Percentiles rank a stretch among this genome's conserved stretches.
phyloP scores from a whole-genome alignment of 495 filamentous ascomycete genomes.

The Penicillium coprophilum region DNA sequence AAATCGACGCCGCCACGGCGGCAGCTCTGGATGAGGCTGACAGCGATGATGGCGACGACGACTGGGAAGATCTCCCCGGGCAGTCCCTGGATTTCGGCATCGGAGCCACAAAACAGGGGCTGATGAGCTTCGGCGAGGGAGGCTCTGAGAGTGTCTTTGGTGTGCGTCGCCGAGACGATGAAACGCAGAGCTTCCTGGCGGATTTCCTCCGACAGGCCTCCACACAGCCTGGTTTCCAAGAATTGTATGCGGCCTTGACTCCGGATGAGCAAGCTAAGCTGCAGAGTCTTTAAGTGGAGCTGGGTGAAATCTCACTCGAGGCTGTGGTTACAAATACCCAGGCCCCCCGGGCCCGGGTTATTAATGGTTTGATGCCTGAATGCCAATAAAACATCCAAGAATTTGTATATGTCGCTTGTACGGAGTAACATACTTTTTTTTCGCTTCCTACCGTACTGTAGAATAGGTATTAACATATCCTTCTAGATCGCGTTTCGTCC shows the following conservation, averaged over 20 bases:
- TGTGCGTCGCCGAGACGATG: slow-evolving; percentile 76
- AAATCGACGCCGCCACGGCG: slow-evolving; percentile 55
- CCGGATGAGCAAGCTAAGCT: slow-evolving; percentile 75
- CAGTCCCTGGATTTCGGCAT: slow-evolving; percentile 69
- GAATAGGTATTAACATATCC: neutral
- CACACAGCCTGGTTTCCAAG: slow-evolving; percentile 70
- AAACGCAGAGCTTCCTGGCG: slow-evolving; percentile 79
- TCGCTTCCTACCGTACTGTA: neutral
- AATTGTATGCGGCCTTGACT: slow-evolving; percentile 67
- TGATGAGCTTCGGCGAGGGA: slow-evolving; percentile 74
- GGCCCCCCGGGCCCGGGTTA: neutral
- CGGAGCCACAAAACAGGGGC: slow-evolving; percentile 64
- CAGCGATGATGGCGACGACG: slow-evolving; percentile 65
- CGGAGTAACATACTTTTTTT: neutral
- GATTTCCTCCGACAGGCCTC: slow-evolving; percentile 78
- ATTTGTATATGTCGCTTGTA: neutral
- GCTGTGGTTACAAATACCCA: neutral
- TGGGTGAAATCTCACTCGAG: neutral
- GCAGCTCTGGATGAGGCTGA: slow-evolving; percentile 55
- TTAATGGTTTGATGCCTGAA: slow-evolving; percentile 8
- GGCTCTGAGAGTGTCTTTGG: slow-evolving; percentile 52
- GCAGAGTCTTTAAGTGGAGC: slow-evolving; percentile 34
- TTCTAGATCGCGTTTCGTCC: neutral
- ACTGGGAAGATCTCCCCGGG: slow-evolving; percentile 85
- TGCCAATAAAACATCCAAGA: slow-evolving; percentile 3